Percentiles rank a stretch among this genome's conserved stretches.
phyloP scores from a whole-genome alignment of 805 yeast genomes.

The Suhomyces vadensis region DNA sequence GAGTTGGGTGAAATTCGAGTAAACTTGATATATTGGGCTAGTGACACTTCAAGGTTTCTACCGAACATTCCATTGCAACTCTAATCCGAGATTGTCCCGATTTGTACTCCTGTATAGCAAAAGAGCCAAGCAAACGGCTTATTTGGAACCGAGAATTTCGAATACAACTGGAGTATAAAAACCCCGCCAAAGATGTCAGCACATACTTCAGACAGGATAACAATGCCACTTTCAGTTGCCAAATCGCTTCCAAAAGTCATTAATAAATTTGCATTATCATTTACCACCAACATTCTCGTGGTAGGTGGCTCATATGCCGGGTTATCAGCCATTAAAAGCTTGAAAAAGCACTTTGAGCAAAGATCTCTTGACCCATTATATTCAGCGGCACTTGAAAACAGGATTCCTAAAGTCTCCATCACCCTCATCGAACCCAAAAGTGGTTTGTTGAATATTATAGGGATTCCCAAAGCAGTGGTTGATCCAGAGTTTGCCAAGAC shows the following conservation, averaged over 20 bases:
- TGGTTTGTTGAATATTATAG: constrained; percentile 41
- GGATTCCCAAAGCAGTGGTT: constrained; percentile 42
- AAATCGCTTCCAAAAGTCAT: not conserved
- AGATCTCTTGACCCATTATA: constrained; percentile 12
- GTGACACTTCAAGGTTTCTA: too few species aligned
- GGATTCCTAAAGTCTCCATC: constrained; percentile 22
- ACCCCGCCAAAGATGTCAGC: too few species aligned
- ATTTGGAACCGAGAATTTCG: too few species aligned
- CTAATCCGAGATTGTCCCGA: too few species aligned
- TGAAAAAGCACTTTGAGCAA: constrained; percentile 26
- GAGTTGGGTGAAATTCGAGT: too few species aligned
- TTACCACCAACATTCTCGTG: constrained; percentile 37
- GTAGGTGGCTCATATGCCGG: constrained; percentile 48
- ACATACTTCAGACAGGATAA: not conserved
- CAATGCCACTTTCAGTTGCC: constrained; percentile 5
- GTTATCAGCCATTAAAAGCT: constrained; percentile 33
- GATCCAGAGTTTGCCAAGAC: constrained; percentile 39
- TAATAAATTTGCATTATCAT: constrained; percentile 6
- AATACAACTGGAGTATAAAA: too few species aligned
- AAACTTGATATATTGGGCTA: too few species aligned
- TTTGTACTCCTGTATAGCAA: too few species aligned
- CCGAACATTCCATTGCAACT: too few species aligned
- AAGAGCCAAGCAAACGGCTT: too few species aligned
- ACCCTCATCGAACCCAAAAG: constrained; percentile 42
- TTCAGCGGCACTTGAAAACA: constrained; percentile 6